Evolutionary conservation across 2,329 filamentous ascomycete genomes (phyloP).

Genomic region (Didymellaceae sp.): DNA sequence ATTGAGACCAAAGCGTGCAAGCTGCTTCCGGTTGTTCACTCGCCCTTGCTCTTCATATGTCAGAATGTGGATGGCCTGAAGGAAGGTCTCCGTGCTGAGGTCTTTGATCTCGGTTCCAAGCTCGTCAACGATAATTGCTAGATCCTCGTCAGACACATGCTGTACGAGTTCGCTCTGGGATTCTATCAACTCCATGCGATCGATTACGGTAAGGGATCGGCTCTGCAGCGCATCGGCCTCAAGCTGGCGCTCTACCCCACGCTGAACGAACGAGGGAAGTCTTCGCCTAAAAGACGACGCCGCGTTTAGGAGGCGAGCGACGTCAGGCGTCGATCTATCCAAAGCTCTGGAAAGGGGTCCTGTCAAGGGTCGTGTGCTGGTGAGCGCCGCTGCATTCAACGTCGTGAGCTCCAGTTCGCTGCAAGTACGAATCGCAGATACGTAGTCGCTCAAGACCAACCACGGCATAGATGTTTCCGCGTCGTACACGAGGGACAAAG

Average conservation of each 20-base stretch:
- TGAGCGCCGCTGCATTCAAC: conserved; percentile 65
- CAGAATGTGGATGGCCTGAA: conserved; percentile 58
- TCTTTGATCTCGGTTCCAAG: conserved; percentile 57
- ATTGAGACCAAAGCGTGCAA: conserved; percentile 79
- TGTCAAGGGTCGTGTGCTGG: conserved; percentile 22
- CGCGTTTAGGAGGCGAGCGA: conserved; percentile 70
- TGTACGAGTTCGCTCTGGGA: conserved; percentile 79
- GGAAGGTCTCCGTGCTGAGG: conserved; percentile 59
- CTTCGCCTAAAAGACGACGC: conserved; percentile 73
- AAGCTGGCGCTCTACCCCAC: conserved; percentile 71
- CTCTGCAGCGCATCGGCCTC: conserved; percentile 77
- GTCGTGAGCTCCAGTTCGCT: conserved; percentile 77
- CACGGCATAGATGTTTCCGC: conserved; percentile 74
- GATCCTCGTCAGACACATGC: conserved; percentile 80
- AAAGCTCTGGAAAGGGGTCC: conserved; percentile 41
- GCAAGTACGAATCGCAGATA: conserved; percentile 80
- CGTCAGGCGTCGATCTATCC: conserved; percentile 53
- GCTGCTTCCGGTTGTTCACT: conserved; percentile 53
- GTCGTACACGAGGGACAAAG: conserved; percentile 79
- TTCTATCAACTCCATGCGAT: conserved; percentile 79
- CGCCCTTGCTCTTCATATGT: conserved; percentile 47
- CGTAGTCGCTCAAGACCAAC: conserved; percentile 82
- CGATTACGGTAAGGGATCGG: conserved; percentile 62
- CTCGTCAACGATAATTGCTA: conserved; percentile 64
- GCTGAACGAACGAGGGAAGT: conserved; percentile 72